These are phyloP conservation scores for Chloroidium sp. DNA, from an alignment of 163 green algal genomes.

Conservation along the genomic window DNA sequence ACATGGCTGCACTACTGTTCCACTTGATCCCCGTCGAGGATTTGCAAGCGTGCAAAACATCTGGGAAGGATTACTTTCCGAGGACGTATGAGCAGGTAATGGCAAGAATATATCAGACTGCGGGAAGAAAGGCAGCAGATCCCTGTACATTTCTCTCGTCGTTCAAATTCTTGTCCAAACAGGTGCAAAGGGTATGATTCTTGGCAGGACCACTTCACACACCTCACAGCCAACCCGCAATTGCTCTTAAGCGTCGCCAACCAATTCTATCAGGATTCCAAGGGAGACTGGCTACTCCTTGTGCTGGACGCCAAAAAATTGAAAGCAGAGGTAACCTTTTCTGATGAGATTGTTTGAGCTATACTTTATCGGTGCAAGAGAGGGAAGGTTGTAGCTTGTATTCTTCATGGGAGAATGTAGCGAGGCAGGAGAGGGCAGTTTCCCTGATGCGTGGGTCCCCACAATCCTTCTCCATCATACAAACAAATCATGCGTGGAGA, in stretches of 20 bases:
- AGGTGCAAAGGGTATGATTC: neutral
- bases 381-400: no score
- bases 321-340: constrained; percentile 29
- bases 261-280: constrained; percentile 54
- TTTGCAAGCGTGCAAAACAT: neutral
- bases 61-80: neutral
- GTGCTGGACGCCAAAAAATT: constrained; percentile 39
- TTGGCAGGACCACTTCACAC: constrained; percentile 61
- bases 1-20: neutral
- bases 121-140: no score
- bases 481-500: no score
- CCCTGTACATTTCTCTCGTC: neutral
- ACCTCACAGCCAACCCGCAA: constrained; percentile 49
- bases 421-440: no score
- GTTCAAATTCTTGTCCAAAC: neutral
- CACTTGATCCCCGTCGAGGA: neutral
- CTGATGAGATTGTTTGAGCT: no score
- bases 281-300: constrained; percentile 43
- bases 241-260: constrained; percentile 62
- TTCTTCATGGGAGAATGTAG: no score
- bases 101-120: no score
- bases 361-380: no score
- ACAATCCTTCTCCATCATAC: no score
- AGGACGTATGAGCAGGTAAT: neutral
- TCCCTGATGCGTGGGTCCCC: no score